Evolutionary conservation across 306 rosid species (phyloP).

Genomic region (Malus asiatica): DNA sequence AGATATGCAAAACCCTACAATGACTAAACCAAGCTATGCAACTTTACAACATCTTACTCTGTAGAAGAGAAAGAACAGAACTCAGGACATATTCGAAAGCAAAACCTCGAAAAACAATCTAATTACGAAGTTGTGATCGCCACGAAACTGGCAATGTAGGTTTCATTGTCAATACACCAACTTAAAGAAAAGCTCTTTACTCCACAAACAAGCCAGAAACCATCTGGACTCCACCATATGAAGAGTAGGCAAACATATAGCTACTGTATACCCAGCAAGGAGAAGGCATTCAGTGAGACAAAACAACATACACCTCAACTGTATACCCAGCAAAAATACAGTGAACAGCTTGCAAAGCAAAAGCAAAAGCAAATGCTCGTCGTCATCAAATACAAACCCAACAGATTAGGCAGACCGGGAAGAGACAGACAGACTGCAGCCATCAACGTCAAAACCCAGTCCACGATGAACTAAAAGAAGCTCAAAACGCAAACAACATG

Average conservation of each 20-base stretch:
- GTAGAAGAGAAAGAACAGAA: conserved; percentile 41
- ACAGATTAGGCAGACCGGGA: conserved; percentile 30
- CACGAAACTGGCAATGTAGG: conserved; percentile 11
- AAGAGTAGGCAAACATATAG: conserved; percentile 8
- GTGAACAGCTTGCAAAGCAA: conserved; percentile 7
- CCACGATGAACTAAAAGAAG: conserved; percentile 11
- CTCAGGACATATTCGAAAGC: neutral
- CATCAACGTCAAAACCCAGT: conserved; percentile 50
- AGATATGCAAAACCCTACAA: neutral
- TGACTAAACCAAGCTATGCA: conserved; percentile 11
- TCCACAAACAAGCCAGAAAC: conserved; percentile 13
- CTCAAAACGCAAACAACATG: conserved; percentile 24
- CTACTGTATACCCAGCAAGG: neutral
- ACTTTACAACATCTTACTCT: conserved; percentile 32
- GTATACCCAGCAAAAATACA: conserved; percentile 4
- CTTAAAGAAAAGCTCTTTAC: conserved; percentile 7
- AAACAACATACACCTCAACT: conserved; percentile 60
- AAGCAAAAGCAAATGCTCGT: neutral
- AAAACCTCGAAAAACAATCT: conserved; percentile 8
- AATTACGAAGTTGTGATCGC: neutral
- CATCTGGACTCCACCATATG: conserved; percentile 22
- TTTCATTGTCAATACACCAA: conserved; percentile 6
- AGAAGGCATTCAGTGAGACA: conserved; percentile 46
- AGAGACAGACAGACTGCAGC: conserved; percentile 17
- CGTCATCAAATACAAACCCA: conserved; percentile 16